Evolutionary conservation across 1,284 basidiomycete genomes (phyloP).

Genomic region (Ustilago crameri): DNA sequence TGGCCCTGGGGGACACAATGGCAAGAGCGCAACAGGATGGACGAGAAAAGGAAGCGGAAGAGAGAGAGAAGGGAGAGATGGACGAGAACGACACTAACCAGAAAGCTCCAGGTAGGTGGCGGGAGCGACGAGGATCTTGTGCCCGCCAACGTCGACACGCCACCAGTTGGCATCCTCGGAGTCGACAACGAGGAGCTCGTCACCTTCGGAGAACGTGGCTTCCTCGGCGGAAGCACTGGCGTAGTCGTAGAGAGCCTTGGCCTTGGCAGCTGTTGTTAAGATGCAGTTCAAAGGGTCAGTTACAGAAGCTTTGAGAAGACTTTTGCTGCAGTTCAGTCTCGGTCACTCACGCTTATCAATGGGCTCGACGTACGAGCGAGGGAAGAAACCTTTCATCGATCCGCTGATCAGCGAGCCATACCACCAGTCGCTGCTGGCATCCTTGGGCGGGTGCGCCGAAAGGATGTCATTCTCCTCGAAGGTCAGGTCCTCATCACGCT

Average conservation of each 20-base stretch:
- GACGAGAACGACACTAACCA: constrained; percentile 56
- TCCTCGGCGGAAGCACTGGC: constrained; percentile 61
- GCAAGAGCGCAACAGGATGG: not conserved
- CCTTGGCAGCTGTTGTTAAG: constrained; percentile 34
- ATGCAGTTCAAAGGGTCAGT: constrained; percentile 3
- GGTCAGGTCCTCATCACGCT: constrained; percentile 84
- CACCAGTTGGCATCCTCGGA: constrained; percentile 66
- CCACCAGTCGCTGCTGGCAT: constrained; percentile 77
- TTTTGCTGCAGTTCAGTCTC: no score
- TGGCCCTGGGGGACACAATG: constrained; percentile 28
- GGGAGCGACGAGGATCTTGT: constrained; percentile 62
- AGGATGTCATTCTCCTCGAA: constrained; percentile 86
- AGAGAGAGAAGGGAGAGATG: constrained; percentile 15
- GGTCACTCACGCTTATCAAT: constrained; percentile 48
- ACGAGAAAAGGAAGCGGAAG: not conserved
- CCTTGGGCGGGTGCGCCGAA: constrained; percentile 58
- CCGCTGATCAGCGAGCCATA: constrained; percentile 80
- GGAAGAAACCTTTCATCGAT: constrained; percentile 86
- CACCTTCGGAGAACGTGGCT: constrained; percentile 57
- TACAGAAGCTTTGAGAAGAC: no score
- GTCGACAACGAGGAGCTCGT: constrained; percentile 62
- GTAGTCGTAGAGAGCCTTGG: constrained; percentile 66
- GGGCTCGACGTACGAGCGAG: constrained; percentile 77
- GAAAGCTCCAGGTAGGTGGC: constrained; percentile 63
- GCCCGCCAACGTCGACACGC: constrained; percentile 56